Evolutionary conservation across 352 stramenopile species (phyloP).

Genomic region (Phytopythium delawarense): DNA sequence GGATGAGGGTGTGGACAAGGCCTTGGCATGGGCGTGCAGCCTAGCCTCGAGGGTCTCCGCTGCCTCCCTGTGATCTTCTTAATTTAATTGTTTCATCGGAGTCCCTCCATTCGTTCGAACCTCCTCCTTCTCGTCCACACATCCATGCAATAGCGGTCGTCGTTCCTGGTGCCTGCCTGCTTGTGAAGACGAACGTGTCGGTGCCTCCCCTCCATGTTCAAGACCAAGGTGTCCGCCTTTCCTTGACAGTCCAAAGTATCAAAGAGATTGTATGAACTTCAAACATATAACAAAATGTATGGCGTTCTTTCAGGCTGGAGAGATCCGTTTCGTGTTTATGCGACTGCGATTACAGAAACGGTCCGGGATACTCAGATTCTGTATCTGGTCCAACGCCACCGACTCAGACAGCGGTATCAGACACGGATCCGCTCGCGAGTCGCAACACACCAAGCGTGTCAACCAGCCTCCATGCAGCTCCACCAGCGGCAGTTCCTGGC

Average conservation of each 20-base stretch:
- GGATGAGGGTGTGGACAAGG: too few species aligned
- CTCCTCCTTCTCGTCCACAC: neutral
- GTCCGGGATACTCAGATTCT: neutral
- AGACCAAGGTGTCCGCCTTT: neutral
- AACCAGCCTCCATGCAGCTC: conserved; percentile 19
- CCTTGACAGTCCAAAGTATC: neutral
- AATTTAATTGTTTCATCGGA: neutral
- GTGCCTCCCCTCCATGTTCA: neutral
- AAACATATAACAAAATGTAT: neutral
- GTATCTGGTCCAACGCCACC: neutral
- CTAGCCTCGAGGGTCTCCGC: too few species aligned
- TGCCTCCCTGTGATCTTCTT: too few species aligned
- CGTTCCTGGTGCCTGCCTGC: too few species aligned
- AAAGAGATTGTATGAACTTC: neutral
- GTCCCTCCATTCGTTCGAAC: neutral
- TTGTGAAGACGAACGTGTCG: neutral
- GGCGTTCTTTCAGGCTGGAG: neutral
- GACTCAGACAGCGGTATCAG: neutral
- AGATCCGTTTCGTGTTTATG: neutral
- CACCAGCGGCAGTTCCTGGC: conserved; percentile 67
- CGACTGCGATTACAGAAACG: neutral
- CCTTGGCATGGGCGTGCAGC: too few species aligned
- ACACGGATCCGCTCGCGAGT: neutral
- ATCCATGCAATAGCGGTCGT: neutral
- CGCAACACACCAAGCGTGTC: neutral